phyloP scores from a whole-genome alignment of 1,284 basidiomycete species.

The Ustilago trichophora region DNA sequence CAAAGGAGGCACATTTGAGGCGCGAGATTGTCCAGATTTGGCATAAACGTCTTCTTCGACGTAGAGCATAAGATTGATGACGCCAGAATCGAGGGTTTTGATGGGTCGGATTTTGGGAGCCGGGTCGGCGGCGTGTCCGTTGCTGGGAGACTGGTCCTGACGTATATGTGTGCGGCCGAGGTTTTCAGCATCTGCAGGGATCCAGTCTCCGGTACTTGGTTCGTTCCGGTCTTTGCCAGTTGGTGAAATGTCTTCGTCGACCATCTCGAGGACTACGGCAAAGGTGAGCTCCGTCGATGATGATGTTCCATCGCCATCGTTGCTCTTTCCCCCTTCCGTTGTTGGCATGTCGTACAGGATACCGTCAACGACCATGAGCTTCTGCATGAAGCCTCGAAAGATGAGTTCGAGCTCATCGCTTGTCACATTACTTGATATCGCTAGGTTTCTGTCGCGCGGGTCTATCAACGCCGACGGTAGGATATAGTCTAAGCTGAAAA shows the following conservation, averaged over 20 bases:
- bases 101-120: slow-evolving; percentile 39
- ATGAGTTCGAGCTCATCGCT: slow-evolving; percentile 76
- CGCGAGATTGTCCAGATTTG: slow-evolving; percentile 20
- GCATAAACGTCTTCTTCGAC: slow-evolving; percentile 45
- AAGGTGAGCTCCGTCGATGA: slow-evolving; percentile 80
- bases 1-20: not conserved
- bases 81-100: slow-evolving; percentile 46
- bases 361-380: slow-evolving; percentile 81
- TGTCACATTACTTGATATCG: slow-evolving; percentile 76
- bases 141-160: no score
- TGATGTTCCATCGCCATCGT: slow-evolving; percentile 56
- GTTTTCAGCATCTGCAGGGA: slow-evolving; percentile 32
- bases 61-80: slow-evolving; percentile 50
- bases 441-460: slow-evolving; percentile 70
- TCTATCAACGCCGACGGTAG: slow-evolving; percentile 79
- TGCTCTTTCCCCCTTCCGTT: slow-evolving; percentile 1
- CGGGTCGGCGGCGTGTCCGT: not conserved
- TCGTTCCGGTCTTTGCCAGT: slow-evolving; percentile 16
- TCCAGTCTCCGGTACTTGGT: slow-evolving; percentile 40
- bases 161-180: slow-evolving; percentile 18
- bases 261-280: slow-evolving; percentile 81
- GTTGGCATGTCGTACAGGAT: slow-evolving; percentile 70
- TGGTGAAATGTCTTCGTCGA: slow-evolving; percentile 70
- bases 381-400: slow-evolving; percentile 84
- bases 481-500: slow-evolving; percentile 72